Evolutionary conservation across 257 asterid species (phyloP).

Genomic region (Przewalskia tangutica): DNA sequence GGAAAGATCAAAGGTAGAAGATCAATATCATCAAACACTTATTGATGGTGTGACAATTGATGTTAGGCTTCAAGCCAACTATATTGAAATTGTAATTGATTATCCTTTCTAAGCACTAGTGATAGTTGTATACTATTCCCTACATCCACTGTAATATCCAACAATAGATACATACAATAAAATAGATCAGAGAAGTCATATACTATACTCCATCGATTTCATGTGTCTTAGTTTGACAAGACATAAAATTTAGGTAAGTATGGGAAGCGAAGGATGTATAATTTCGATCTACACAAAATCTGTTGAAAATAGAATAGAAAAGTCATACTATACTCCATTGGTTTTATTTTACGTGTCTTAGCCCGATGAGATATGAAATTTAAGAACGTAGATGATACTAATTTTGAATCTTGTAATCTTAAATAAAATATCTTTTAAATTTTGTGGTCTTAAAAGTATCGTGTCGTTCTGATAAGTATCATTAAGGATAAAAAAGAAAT

Average conservation of each 20-base stretch:
- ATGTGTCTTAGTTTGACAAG: neutral
- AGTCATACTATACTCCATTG: neutral
- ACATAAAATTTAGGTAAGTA: neutral
- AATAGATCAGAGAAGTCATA: neutral
- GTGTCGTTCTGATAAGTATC: neutral
- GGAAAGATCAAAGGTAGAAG: too few species aligned
- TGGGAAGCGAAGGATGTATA: neutral
- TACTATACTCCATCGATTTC: neutral
- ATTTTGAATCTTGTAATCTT: neutral
- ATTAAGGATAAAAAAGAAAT: neutral
- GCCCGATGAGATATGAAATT: neutral
- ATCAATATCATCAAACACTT: too few species aligned
- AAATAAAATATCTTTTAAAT: too few species aligned
- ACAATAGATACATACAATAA: too few species aligned
- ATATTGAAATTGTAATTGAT: too few species aligned
- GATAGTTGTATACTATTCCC: too few species aligned
- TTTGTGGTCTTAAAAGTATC: too few species aligned
- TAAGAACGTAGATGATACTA: neutral
- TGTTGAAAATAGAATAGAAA: neutral
- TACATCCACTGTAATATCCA: too few species aligned
- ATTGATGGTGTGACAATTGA: too few species aligned
- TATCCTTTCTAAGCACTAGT: too few species aligned
- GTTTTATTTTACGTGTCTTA: neutral
- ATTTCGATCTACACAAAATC: neutral
- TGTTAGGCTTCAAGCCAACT: too few species aligned